These are phyloP conservation scores for Rubia occidens DNA, from an alignment of 305 asterid genomes.

Conservation along the genomic window DNA sequence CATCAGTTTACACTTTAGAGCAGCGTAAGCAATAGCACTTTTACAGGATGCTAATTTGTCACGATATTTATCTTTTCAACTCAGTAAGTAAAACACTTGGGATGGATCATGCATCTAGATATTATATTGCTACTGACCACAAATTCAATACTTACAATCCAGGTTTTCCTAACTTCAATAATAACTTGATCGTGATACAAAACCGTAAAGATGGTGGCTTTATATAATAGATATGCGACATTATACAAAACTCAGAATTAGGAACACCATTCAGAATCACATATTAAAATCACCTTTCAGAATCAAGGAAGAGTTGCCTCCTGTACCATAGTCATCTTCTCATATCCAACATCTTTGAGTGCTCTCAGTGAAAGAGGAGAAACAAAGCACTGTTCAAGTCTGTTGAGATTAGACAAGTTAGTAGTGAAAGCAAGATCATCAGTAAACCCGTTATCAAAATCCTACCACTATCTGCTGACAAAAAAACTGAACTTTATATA, in stretches of 20 bases:
- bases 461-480: no score
- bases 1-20: neutral
- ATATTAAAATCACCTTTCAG: constrained; percentile 48
- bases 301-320: constrained; percentile 83
- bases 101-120: neutral
- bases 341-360: constrained; percentile 84
- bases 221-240: neutral
- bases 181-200: neutral
- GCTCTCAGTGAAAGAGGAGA: constrained; percentile 76
- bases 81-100: neutral
- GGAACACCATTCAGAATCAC: neutral
- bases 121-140: neutral
- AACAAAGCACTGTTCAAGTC: constrained; percentile 76
- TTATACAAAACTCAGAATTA: neutral
- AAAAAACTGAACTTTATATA: no score
- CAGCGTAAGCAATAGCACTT: neutral
- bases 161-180: neutral
- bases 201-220: neutral
- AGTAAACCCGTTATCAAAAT: no score
- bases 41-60: neutral
- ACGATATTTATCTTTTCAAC: neutral
- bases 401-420: constrained; percentile 26
- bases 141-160: neutral
- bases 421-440: neutral
- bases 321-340: constrained; percentile 87